Percentiles rank a stretch among this genome's conserved stretches.
Evolutionary conservation across 106 monocot genomes (phyloP).

Genomic region (Allium cepa): DNA sequence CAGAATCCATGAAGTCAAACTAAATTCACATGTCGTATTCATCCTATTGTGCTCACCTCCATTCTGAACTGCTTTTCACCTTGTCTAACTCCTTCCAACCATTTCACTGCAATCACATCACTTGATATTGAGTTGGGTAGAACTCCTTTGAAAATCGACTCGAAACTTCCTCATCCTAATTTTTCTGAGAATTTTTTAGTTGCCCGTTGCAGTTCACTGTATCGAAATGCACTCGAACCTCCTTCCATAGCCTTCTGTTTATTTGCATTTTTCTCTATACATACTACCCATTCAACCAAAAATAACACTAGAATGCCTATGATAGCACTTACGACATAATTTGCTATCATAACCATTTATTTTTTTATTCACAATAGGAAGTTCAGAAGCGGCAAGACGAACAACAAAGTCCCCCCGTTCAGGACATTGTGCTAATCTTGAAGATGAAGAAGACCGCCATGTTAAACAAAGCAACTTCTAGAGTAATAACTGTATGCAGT

Average conservation of each 20-base stretch:
- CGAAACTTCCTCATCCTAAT: no score
- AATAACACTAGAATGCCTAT: no score
- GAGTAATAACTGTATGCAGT: constrained; percentile 6
- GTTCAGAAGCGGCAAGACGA: constrained; percentile 5
- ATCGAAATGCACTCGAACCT: no score
- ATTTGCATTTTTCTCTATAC: no score
- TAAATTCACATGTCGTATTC: constrained; percentile 6
- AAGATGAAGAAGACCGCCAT: constrained; percentile 13
- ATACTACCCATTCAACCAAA: no score
- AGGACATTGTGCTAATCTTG: constrained; percentile 5
- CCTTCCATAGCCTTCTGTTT: no score
- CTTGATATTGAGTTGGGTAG: no score
- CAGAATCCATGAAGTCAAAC: constrained; percentile 6
- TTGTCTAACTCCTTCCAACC: not conserved
- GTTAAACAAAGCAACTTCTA: constrained; percentile 14
- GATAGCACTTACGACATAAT: no score
- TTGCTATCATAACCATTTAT: no score
- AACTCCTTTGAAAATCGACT: no score
- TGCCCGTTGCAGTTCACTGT: no score
- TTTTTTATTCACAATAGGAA: not conserved
- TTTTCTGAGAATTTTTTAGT: no score
- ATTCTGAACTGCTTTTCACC: constrained; percentile 9
- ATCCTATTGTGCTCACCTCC: constrained; percentile 9
- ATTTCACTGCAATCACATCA: not conserved
- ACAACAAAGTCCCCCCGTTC: not conserved